Evolutionary conservation across 805 yeast genomes (phyloP), one percentile per base, ranked within the genome.

Genomic region (Ogataea pignaliae): DNA sequence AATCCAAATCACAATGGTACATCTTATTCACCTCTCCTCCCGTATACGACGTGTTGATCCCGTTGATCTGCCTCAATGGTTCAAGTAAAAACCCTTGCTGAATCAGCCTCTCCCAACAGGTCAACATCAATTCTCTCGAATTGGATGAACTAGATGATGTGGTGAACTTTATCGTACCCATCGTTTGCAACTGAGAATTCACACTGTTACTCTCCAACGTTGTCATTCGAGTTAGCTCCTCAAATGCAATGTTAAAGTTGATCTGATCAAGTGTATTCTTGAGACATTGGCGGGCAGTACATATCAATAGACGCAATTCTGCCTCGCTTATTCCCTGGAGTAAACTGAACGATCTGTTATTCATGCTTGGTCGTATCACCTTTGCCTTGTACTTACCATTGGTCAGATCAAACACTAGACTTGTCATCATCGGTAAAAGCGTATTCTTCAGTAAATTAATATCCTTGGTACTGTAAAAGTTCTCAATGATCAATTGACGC

Each of bases 171-270:
- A 53, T 44, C 81, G 6, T 76, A 57, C 53, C 83, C 79, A 47
- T 71, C 57, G 10, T 71, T 69, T 13, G 72, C 56, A 10, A 58
- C 78, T 53, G 57, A 3, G 57, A 47, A 37, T 29, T 70, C 55
- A 29, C 65, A 5, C 69, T 59, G 7, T 66, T 59, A 10, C 65
- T 57, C 21, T 52, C 47, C 44, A 60, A 45, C 15, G 54, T 54
- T 1, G 60, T 44, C 17, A 63, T 50, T 8, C 62, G 54, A 42
- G 67, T 42, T 42, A 52, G 91, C 60, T 91, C 98, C 29, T 80
- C 81, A 60, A 81, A 84, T 0, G 83, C 85, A 45, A 88, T 65
- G 52, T 85, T 86, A 63, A 89, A 82, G 60, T 88, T 90, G 15
- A 87, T 74, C n/a, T 72, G 70, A 12, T 71, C 79, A 18, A 78